Base-by-base conservation (phyloP, 176 grass and related monocot species). In the Cenchrus fungigraminus region DNA sequence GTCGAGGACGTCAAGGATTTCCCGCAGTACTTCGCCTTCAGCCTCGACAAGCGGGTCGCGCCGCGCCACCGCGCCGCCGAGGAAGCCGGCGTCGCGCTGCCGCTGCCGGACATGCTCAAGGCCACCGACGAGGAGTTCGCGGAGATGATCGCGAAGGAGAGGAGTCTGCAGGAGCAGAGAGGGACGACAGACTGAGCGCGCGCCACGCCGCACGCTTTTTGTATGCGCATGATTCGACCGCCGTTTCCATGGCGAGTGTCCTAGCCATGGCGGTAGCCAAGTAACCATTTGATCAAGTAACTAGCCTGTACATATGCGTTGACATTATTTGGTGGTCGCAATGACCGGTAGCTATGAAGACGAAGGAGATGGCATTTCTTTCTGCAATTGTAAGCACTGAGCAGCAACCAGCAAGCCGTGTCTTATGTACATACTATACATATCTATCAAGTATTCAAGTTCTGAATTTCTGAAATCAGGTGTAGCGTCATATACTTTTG, bases 1-100 rank as follows among this genome's bases (percentile, higher is more conserved):
- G 71, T 92, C 25, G 83, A 92, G n/a, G 95, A 97, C 77, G 29
- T 97, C 70, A 94, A 90, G 90, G 90, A 76, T n/a, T 97, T 97
- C 85, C 92, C 90, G 17, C 88, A 94, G 78, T 97, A 91, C 88
- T 94, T 94, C 75, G 64, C 92, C 2, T 97, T 88, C 65, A 90
- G 94, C 78, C 87, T 94, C 82, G 89, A 94, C 57, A 83, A 88
- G 83, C 77, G 92, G 85, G 94, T 97, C 76, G 79, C 76, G 82
- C 88, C 92, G 44, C 90, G 90, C 53, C 92, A 94, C 77, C 81
- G 71, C 31, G 87, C 87, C 9, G 71, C 83, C 2, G 66, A 54
- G 1, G 85, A 77, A 12, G 91, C 89, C 73, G 82, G 94, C 87
- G 76, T 94, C 56, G 15, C 19, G 58, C 79, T 91, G 85, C 87